phyloP scores from a whole-genome alignment of 352 stramenopile species.

The Globisporangium mamillatum region DNA sequence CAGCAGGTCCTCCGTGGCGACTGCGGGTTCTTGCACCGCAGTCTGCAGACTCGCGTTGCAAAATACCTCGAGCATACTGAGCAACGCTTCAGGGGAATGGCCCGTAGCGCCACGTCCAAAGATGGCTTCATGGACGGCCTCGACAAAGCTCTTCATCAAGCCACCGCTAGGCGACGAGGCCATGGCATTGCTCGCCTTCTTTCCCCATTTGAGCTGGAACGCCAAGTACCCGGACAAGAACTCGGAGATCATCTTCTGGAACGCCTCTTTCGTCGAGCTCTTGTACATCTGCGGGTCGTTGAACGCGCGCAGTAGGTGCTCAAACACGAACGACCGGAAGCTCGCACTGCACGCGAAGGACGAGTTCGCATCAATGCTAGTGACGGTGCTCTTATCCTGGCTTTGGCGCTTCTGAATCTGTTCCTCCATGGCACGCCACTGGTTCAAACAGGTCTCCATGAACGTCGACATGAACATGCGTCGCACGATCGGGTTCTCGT shows the following conservation, averaged over 20 bases:
- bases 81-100: constrained; percentile 71
- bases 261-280: constrained; percentile 36
- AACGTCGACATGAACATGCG: constrained; percentile 71
- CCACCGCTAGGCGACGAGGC: background rate
- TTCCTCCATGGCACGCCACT: constrained; percentile 21
- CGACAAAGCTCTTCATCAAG: constrained; percentile 29
- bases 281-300: constrained; percentile 83
- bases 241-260: constrained; percentile 30
- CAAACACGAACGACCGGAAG: constrained; percentile 60
- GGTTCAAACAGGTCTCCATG: constrained; percentile 40
- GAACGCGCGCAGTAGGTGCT: constrained; percentile 40
- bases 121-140: constrained; percentile 41
- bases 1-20: constrained; percentile 19
- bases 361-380: constrained; percentile 14
- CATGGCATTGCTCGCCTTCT: background rate
- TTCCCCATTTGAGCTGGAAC: constrained; percentile 23
- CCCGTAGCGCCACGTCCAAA: constrained; percentile 43
- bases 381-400: background rate
- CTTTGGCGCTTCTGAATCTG: background rate
- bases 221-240: constrained; percentile 40
- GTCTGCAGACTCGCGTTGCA: constrained; percentile 27
- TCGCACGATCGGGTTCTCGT: constrained; percentile 78
- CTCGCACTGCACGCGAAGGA: constrained; percentile 40
- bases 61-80: constrained; percentile 67
- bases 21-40: background rate